Base-by-base conservation (phyloP, 2,329 filamentous ascomycete genomes). In the Diaporthe ilicicola region DNA sequence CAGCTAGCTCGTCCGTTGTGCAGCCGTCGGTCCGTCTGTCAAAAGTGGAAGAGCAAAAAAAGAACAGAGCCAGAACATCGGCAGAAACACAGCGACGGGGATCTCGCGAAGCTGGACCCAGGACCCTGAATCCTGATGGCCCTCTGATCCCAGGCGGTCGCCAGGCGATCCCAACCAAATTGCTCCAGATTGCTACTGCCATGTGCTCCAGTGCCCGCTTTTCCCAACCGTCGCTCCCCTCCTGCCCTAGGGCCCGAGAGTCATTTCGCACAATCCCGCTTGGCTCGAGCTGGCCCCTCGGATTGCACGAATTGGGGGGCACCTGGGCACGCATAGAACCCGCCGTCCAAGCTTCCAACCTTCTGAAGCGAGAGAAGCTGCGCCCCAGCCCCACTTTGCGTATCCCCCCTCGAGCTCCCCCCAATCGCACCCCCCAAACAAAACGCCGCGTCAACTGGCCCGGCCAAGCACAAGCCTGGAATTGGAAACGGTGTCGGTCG, bases 161-260 rank as follows among this genome's bases (percentile, higher is more conserved):
- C 59, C 59, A 62, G 42, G 24, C 24, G 59, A 62, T 62, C 59
- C 59, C 59, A 62, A 62, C 56, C 56, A 46, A 62, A 61, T 61
- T 61, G 56, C 56, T 61, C 39, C 56, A 46, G 56, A 46, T 42
- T 61, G 56, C 37, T 61, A 27, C 59, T 48, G 24, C 59, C 59
- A 62, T 62, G 56, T 62, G 59, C 59, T 48, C 59, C 59, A 62
- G 42, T 48, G 42, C 42, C 59, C 59, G n/a, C 59, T 48, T 62
- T 62, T 48, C 59, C 59, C 59, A 62, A 48, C 48, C n/a, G 27
- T 62, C 42, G 59, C 59, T 24, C 59, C 59, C 39, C 59, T 62
- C 59, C 59, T 42, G 42, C 59, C 59, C 59, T 62, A 62, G 59
- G 59, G 42, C 59, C 59, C 59, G 42, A 62, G 27, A 24, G 42